Conservation (phyloP, 805 yeast genomes). For the Komagataella ulmi region DNA sequence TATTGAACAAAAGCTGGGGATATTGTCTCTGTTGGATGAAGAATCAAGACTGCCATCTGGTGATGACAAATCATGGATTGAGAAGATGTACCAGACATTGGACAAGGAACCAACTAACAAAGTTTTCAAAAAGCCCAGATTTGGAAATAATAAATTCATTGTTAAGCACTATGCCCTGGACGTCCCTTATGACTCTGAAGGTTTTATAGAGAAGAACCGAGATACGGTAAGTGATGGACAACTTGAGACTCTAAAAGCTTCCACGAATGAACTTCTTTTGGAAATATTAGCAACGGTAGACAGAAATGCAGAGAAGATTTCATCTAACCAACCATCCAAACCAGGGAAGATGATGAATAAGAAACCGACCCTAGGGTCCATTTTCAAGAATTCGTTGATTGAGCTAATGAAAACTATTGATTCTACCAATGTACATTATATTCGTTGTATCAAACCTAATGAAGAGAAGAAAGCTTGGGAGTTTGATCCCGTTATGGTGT, state of each 20-base stretch:
- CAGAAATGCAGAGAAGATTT: constrained; percentile 31
- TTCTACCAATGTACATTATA: constrained; percentile 92
- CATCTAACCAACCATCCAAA: constrained; percentile 21
- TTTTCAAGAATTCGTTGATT: constrained; percentile 83
- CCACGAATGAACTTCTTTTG: constrained; percentile 53
- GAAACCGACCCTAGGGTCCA: constrained; percentile 90
- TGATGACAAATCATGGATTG: constrained; percentile 82
- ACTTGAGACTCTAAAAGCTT: constrained; percentile 62
- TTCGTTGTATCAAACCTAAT: constrained; percentile 95
- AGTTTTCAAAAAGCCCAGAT: constrained; percentile 85
- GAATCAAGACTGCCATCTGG: constrained; percentile 94
- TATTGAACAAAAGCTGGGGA: constrained; percentile 82
- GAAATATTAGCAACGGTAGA: constrained; percentile 57
- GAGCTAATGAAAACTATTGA: constrained; percentile 89
- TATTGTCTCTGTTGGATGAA: constrained; percentile 80
- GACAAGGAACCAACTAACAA: constrained; percentile 63
- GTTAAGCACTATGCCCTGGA: constrained; percentile 92
- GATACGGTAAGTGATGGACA: constrained; percentile 97
- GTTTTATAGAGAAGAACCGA: constrained; percentile 92
- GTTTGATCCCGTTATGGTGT: constrained; percentile 89
- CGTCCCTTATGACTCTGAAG: constrained; percentile 83
- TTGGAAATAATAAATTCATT: constrained; percentile 83
- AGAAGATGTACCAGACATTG: constrained; percentile 76
- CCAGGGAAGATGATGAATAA: constrained; percentile 31
- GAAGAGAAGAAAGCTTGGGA: constrained; percentile 92